phyloP scores from a whole-genome alignment of 202 grass and related monocot genomes.

The Bolboschoenoplectus hybrid region DNA sequence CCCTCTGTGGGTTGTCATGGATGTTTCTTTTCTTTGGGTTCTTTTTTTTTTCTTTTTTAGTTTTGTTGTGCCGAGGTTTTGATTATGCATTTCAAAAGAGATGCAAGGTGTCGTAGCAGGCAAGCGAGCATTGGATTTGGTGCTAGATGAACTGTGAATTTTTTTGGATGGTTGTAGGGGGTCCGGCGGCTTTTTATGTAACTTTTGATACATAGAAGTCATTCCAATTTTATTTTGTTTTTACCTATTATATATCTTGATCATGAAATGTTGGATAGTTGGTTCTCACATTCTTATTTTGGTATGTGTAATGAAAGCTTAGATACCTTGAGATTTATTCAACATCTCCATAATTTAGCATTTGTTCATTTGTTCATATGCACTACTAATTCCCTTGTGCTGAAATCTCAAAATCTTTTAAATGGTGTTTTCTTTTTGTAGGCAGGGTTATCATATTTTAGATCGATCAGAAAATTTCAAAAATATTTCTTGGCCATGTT shows the following conservation, averaged over 20 bases:
- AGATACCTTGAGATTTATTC: slow-evolving; percentile 25
- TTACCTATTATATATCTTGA: slow-evolving; percentile 30
- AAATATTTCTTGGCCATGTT: neutral
- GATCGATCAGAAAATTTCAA: neutral
- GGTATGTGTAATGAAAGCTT: slow-evolving; percentile 10
- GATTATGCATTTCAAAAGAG: slow-evolving; percentile 35
- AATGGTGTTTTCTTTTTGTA: neutral
- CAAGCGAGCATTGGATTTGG: neutral
- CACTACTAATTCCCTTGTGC: neutral
- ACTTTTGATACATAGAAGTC: slow-evolving; percentile 39
- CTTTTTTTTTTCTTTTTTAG: slow-evolving; percentile 12
- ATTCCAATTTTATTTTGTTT: slow-evolving; percentile 38
- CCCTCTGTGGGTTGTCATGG: slow-evolving; percentile 30
- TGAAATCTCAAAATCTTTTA: too few relatives aligned
- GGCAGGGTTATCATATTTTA: neutral
- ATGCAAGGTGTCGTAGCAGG: slow-evolving; percentile 10
- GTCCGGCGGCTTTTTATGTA: slow-evolving; percentile 20
- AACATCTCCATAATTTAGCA: neutral
- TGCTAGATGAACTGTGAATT: slow-evolving; percentile 21
- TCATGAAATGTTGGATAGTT: slow-evolving; percentile 18
- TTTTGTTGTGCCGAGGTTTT: slow-evolving; percentile 37
- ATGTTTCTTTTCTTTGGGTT: slow-evolving; percentile 40
- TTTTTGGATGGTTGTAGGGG: slow-evolving; percentile 25
- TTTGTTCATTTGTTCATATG: neutral
- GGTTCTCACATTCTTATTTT: neutral